Evolutionary conservation across 306 rosid species (phyloP).

Genomic region (Chamaecrista fasciculata): DNA sequence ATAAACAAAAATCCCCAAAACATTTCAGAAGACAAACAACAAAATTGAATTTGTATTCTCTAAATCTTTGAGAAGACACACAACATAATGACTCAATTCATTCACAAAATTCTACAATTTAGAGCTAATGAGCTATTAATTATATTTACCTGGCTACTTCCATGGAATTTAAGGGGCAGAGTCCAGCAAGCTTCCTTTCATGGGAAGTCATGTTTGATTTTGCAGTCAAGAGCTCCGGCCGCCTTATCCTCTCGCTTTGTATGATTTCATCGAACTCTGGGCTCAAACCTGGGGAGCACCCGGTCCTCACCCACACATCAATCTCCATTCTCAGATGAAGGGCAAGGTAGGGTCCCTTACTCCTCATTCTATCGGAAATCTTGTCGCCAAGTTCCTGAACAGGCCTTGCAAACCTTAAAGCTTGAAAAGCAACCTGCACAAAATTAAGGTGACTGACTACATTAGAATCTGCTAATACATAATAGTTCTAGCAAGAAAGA

Average conservation of each 20-base stretch:
- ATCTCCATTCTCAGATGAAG: conserved; percentile 95
- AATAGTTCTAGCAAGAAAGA: too few species aligned
- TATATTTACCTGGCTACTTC: conserved; percentile 73
- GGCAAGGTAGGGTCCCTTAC: conserved; percentile 91
- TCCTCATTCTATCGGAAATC: conserved; percentile 74
- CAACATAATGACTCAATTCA: too few species aligned
- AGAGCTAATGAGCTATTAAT: not conserved
- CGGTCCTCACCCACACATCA: conserved; percentile 99
- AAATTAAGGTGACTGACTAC: conserved; percentile 16
- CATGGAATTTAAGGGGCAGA: conserved; percentile 83
- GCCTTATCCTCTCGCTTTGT: conserved; percentile 61
- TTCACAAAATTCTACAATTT: not conserved
- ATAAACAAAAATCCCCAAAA: conserved; percentile 28
- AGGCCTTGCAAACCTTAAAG: conserved; percentile 83
- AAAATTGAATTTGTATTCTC: too few species aligned
- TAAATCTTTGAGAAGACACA: too few species aligned
- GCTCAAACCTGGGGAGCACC: conserved; percentile 89
- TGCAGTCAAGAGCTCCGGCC: conserved; percentile 87
- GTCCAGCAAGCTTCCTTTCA: conserved; percentile 88
- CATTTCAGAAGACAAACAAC: too few species aligned
- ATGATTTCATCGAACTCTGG: conserved; percentile 67
- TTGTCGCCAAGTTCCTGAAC: conserved; percentile 73
- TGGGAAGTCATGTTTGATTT: conserved; percentile 89
- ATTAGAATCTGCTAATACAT: conserved; percentile 25
- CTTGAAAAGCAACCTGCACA: conserved; percentile 87